Percentiles rank a stretch among this genome's conserved stretches.
phyloP scores from a whole-genome alignment of 768 basidiomycete species.

The Stropharia rugosoannulata region DNA sequence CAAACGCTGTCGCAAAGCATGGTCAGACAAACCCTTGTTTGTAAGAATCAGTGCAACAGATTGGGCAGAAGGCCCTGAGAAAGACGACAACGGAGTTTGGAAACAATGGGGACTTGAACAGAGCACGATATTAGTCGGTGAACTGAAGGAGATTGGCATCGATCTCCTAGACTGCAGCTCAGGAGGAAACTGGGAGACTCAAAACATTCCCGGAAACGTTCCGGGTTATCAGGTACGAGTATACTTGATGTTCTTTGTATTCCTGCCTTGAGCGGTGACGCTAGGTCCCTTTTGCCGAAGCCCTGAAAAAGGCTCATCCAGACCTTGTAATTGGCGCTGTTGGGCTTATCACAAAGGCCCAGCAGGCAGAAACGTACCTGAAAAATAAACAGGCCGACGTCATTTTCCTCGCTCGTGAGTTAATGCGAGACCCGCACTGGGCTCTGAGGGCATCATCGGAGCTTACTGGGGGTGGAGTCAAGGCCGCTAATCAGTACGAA shows the following conservation, averaged over 20 bases:
- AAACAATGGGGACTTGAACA: conserved; percentile 80
- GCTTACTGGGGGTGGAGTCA: conserved; percentile 57
- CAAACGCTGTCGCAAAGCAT: conserved; percentile 49
- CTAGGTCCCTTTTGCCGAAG: conserved; percentile 68
- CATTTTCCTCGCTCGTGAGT: conserved; percentile 63
- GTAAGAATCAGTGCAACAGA: conserved; percentile 68
- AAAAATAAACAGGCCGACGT: conserved; percentile 68
- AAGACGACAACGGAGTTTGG: conserved; percentile 55
- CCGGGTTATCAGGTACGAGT: conserved; percentile 64
- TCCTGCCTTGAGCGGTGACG: not conserved
- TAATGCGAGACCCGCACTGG: conserved; percentile 69
- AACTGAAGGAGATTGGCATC: conserved; percentile 59
- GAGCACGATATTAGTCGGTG: conserved; percentile 54
- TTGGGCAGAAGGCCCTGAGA: conserved; percentile 60
- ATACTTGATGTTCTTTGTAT: not conserved
- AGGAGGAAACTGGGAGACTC: conserved; percentile 63
- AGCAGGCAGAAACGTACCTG: conserved; percentile 55
- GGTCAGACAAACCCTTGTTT: conserved; percentile 69
- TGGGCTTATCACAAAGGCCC: conserved; percentile 67
- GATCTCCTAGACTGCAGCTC: conserved; percentile 76
- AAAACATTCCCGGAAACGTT: conserved; percentile 48
- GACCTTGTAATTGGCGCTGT: conserved; percentile 59
- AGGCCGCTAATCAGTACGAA: conserved; percentile 73
- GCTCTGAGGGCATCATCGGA: conserved; percentile 57
- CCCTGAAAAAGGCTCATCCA: conserved; percentile 60